These are phyloP conservation scores for Monilinia aucupariae DNA, from an alignment of 2,329 filamentous ascomycete genomes.

Conservation along the genomic window DNA sequence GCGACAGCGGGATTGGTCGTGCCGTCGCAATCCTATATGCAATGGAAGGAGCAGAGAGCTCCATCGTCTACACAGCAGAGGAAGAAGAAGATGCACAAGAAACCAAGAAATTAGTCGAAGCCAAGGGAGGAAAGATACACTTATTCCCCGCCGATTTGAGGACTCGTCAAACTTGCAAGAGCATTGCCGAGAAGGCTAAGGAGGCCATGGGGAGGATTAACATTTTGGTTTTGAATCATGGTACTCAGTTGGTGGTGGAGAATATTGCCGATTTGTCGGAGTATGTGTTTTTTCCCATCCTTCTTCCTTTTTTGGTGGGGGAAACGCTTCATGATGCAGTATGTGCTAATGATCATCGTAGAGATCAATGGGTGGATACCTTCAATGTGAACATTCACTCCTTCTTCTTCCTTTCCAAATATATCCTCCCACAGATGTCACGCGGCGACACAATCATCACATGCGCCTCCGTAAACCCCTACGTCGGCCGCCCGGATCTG, in stretches of 20 bases:
- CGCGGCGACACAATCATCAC: conserved; percentile 76
- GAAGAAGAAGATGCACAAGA: conserved; percentile 73
- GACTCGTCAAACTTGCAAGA: conserved; percentile 61
- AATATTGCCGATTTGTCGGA: conserved; percentile 67
- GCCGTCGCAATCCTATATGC: conserved; percentile 72
- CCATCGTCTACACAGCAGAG: conserved; percentile 68
- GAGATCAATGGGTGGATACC: conserved; percentile 72
- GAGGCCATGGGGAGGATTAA: conserved; percentile 64
- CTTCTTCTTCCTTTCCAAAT: conserved; percentile 76
- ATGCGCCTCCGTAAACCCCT: conserved; percentile 78
- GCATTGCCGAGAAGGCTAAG: conserved; percentile 60
- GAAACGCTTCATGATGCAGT: not conserved
- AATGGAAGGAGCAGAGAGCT: conserved; percentile 70
- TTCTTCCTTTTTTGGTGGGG: too few relatives aligned
- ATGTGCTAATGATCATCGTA: conserved; percentile 33
- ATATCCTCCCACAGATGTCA: conserved; percentile 68
- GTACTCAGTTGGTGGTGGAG: conserved; percentile 67
- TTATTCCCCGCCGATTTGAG: conserved; percentile 60
- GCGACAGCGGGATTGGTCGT: conserved; percentile 73
- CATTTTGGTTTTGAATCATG: conserved; percentile 70
- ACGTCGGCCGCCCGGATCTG: conserved; percentile 72
- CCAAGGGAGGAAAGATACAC: conserved; percentile 60
- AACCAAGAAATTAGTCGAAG: conserved; percentile 65
- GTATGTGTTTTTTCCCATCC: conserved; percentile 39
- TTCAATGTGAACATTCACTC: conserved; percentile 82